Percentiles rank a stretch among this genome's conserved stretches.
phyloP scores from a whole-genome alignment of 1,139 yeast genomes.

The Taphrina communis region DNA sequence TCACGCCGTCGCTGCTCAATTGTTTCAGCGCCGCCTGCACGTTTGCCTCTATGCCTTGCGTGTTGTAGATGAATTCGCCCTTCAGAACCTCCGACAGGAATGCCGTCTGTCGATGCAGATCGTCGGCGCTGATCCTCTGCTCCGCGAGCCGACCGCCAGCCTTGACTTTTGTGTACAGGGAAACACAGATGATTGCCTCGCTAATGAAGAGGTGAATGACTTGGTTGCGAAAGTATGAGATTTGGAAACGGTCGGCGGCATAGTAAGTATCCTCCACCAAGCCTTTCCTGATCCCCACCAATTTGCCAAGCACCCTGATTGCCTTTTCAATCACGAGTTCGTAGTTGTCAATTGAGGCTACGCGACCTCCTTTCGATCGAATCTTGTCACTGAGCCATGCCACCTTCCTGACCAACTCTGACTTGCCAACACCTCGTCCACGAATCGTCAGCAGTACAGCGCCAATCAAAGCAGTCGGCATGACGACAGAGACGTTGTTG shows the following conservation, averaged over 20 bases:
- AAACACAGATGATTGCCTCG: constrained; percentile 54
- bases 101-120: constrained; percentile 49
- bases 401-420: constrained; percentile 52
- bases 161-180: constrained; percentile 51
- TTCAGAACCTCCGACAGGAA: constrained; percentile 54
- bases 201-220: constrained; percentile 55
- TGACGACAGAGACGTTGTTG: constrained; percentile 55
- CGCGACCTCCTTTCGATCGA: constrained; percentile 53
- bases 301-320: constrained; percentile 54
- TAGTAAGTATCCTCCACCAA: constrained; percentile 54
- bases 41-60: constrained; percentile 53
- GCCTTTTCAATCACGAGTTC: constrained; percentile 53
- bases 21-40: constrained; percentile 50
- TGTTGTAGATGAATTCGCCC: constrained; percentile 55
- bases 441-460: constrained; percentile 54
- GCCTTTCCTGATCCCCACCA: constrained; percentile 51
- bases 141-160: constrained; percentile 47
- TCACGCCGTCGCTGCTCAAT: constrained; percentile 51
- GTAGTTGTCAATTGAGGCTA: constrained; percentile 51
- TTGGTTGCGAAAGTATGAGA: constrained; percentile 56
- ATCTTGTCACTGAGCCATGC: constrained; percentile 53
- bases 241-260: constrained; percentile 55
- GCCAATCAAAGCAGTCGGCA: constrained; percentile 57
- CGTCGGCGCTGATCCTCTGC: constrained; percentile 46
- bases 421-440: constrained; percentile 53